Conservation (phyloP, 805 yeast species). For the Candida loeiensis region DNA sequence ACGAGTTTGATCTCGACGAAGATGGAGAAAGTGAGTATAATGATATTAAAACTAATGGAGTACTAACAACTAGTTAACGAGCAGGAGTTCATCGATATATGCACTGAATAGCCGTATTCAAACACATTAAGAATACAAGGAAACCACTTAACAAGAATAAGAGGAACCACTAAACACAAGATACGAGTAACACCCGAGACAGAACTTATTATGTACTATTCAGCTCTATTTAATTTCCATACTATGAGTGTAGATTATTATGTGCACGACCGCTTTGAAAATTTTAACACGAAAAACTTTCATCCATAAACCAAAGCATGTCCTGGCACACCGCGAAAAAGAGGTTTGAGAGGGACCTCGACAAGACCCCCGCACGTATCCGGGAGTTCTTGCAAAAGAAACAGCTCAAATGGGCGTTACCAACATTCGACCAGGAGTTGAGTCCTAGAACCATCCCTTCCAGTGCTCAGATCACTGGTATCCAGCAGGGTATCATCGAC, state of each 20-base stretch:
- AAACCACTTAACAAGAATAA: not conserved
- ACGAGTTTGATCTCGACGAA: conserved; percentile 92
- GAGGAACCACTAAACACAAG: too few relatives aligned
- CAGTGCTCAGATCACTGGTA: conserved; percentile 36
- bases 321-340: conserved; percentile 32
- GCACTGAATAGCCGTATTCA: conserved; percentile 13
- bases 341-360: conserved; percentile 36
- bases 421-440: conserved; percentile 29
- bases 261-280: conserved; percentile 7
- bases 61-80: conserved; percentile 58
- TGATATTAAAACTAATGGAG: not conserved
- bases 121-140: not conserved
- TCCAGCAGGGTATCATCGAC: conserved; percentile 56
- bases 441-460: conserved; percentile 15
- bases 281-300: conserved; percentile 7
- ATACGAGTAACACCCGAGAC: too few relatives aligned
- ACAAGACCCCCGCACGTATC: conserved; percentile 28
- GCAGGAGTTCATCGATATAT: conserved; percentile 57
- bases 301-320: conserved; percentile 19
- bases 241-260: not conserved
- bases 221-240: not conserved
- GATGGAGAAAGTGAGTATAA: conserved; percentile 76
- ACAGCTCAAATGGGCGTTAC: conserved; percentile 25
- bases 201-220: not conserved
- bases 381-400: conserved; percentile 24